Evolutionary conservation across 192 early-diverging fungal species (phyloP), one percentile per base, ranked within the genome.

Genomic region (Coemansia guatemalensis): DNA sequence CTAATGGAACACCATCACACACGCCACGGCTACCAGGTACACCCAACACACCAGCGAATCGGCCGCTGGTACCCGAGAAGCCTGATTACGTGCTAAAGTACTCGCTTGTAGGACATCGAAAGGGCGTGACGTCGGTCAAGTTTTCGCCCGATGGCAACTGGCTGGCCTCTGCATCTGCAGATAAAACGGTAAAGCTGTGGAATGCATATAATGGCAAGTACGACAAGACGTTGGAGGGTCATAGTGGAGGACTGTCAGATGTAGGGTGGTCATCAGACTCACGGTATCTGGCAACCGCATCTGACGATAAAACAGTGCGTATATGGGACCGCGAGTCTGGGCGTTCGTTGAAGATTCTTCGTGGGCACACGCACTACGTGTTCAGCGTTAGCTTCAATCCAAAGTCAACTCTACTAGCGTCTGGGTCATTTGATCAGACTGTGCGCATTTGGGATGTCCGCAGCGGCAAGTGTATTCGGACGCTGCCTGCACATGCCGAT

Each of bases 371-470:
- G 4, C 91, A 97, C 81, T 97, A 93, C 67, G 97, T 99, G 22
- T 99, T 97, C 71, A 96, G 94, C 69, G 95, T 98, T 20, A 94
- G 95, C 79, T 99, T 92, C 68, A 98, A 95, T 69, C 95, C 97
- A 1, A 88, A 90, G 54, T 91, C 91, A 12, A 96, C 92, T 58
- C 73, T 98, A 58, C 91, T 99, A 63, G 97, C 94, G 0, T 96
- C 94, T 3, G 97, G 97, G 58, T 96, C 94, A 18, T 98, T 97
- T 82, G 97, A 99, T 71, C 95, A 98, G 72, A 95, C 87, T 17
- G 92, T 99, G 54, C 85, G 92, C 25, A 93, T 98, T 32, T 99
- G 97, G 96, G 96, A 99, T 76, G 95, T 89, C 23, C 87, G 86
- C 62, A 90, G 86, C 52, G 94, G 94, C 86, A 90, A 94, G 72